phyloP scores from a whole-genome alignment of 306 rosid genomes.

The Fragaria nilgerrensis region DNA sequence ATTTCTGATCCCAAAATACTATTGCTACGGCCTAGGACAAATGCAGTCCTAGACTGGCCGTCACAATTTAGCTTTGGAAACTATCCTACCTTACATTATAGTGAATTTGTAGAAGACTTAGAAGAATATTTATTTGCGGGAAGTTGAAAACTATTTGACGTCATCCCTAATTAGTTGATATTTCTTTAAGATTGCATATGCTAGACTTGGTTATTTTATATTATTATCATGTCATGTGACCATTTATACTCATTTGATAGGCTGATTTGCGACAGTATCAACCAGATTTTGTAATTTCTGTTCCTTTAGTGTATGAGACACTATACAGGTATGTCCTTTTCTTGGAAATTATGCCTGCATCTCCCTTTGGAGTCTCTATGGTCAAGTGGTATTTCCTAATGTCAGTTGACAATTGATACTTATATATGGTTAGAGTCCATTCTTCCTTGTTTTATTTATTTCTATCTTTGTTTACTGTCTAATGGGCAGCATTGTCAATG shows the following conservation, averaged over 20 bases:
- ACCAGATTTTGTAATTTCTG: constrained; percentile 75
- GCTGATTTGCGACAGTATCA: constrained; percentile 70
- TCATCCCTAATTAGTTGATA: neutral
- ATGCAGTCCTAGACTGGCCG: neutral
- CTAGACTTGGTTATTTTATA: neutral
- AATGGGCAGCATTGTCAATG: neutral
- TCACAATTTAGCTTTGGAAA: neutral
- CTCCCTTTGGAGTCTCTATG: neutral
- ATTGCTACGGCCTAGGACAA: neutral
- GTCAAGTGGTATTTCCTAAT: neutral
- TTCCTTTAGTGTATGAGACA: constrained; percentile 90
- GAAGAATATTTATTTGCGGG: neutral
- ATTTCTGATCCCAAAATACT: neutral
- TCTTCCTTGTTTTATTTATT: neutral
- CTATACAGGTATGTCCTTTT: constrained; percentile 64
- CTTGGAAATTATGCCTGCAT: constrained; percentile 1
- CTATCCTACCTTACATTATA: neutral
- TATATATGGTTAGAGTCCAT: neutral
- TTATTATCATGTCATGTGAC: neutral
- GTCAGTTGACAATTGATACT: neutral
- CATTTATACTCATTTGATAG: constrained; percentile 32
- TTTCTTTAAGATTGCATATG: neutral
- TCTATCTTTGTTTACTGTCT: neutral
- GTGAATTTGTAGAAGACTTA: neutral
- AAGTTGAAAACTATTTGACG: neutral